These are phyloP conservation scores for Alternaria ethzedia DNA, from an alignment of 2,329 filamentous ascomycete genomes.

Conservation along the genomic window DNA sequence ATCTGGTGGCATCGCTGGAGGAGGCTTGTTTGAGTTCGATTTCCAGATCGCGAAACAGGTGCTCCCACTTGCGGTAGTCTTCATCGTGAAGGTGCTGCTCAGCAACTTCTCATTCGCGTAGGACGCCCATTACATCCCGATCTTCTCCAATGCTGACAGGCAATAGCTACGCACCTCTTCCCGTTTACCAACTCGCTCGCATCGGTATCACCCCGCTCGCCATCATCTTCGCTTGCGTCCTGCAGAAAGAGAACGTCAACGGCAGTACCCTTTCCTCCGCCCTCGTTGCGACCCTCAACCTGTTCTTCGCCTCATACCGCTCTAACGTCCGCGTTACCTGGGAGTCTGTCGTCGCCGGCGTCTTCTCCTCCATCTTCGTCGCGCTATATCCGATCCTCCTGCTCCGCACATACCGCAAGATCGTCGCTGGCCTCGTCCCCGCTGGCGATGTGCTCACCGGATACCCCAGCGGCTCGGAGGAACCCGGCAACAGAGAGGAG, in stretches of 20 bases:
- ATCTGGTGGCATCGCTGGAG: conserved; percentile 59
- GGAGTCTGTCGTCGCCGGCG: conserved; percentile 59
- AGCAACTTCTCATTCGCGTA: conserved; percentile 63
- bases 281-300: conserved; percentile 58
- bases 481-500: conserved; percentile 51
- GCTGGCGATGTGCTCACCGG: conserved; percentile 53
- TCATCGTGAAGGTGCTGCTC: conserved; percentile 58
- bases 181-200: conserved; percentile 60
- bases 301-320: conserved; percentile 57
- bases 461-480: conserved; percentile 43
- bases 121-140: conserved; percentile 10
- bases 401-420: conserved; percentile 56
- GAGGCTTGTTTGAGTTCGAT: conserved; percentile 61
- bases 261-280: conserved; percentile 58
- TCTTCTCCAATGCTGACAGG: conserved; percentile 10
- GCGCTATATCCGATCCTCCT: conserved; percentile 60
- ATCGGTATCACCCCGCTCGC: conserved; percentile 59
- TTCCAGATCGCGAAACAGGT: conserved; percentile 55
- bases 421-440: conserved; percentile 54
- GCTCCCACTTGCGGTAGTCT: conserved; percentile 58
- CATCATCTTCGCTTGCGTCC: conserved; percentile 56
- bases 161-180: conserved; percentile 57
- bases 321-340: conserved; percentile 57
- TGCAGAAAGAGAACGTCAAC: conserved; percentile 56
- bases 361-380: conserved; percentile 60